A percentile compares a stretch with the other conserved stretches of the same genome.
These are phyloP conservation scores for Solanum sparsipilum DNA, from an alignment of 257 asterid genomes.

Conservation along the genomic window DNA sequence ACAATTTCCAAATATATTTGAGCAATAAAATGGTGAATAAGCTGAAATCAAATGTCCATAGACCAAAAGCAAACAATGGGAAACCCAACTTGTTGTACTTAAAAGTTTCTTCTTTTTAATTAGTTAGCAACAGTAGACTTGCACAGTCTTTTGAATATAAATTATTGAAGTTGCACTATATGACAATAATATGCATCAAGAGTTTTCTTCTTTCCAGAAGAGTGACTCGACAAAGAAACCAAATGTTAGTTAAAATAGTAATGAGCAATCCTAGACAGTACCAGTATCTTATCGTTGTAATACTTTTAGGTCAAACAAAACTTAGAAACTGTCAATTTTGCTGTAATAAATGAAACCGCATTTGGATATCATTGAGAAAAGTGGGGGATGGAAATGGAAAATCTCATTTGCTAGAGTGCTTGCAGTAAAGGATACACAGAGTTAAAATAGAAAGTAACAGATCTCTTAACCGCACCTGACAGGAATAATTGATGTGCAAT, in stretches of 20 bases:
- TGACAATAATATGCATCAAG: not conserved
- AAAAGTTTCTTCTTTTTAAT: not conserved
- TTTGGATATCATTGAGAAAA: not conserved
- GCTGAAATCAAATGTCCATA: not conserved
- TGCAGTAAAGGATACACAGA: not conserved
- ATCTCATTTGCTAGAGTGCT: not conserved
- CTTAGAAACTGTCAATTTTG: not conserved
- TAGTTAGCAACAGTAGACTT: not conserved
- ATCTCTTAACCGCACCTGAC: constrained; percentile 44
- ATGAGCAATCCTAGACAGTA: not conserved
- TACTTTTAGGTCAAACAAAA: not conserved
- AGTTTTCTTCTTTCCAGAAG: not conserved
- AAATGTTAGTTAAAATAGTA: not conserved
- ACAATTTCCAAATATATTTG: not conserved
- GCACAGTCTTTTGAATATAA: not conserved
- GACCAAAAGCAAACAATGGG: not conserved
- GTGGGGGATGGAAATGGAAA: not conserved
- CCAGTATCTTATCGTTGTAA: not conserved
- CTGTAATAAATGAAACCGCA: not conserved
- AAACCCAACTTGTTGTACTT: not conserved
- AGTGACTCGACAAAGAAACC: not conserved
- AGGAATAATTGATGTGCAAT: constrained; percentile 83
- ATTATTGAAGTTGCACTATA: not conserved
- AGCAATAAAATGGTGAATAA: not conserved
- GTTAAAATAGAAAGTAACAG: not conserved